Evolutionary conservation across 306 rosid species (phyloP).

Genomic region (Prunus kanzakura): DNA sequence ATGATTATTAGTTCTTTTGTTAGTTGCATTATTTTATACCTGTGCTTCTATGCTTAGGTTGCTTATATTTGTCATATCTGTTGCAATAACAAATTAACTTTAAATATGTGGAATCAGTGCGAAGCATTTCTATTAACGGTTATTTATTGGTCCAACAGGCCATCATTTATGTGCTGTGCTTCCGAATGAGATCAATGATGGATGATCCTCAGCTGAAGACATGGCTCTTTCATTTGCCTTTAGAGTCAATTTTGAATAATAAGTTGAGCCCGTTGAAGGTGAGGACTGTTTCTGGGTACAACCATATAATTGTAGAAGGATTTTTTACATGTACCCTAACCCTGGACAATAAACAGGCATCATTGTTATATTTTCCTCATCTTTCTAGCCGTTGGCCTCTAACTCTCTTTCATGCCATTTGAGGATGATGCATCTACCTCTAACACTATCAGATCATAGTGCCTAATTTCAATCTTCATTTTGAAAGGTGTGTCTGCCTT

Average conservation of each 20-base stretch:
- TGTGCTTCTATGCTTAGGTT: neutral
- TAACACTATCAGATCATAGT: neutral
- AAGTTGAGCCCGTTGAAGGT: slow-evolving; percentile 75
- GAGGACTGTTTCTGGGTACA: slow-evolving; percentile 12
- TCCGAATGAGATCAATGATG: slow-evolving; percentile 75
- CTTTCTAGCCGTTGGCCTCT: slow-evolving; percentile 1
- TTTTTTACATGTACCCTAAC: neutral
- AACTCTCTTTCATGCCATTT: neutral
- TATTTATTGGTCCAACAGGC: slow-evolving; percentile 43
- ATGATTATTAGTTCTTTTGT: too few relatives aligned
- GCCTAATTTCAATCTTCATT: slow-evolving; percentile 15
- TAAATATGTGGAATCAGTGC: neutral
- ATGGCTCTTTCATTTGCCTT: slow-evolving; percentile 53
- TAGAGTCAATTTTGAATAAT: slow-evolving; percentile 58
- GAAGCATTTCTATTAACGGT: neutral
- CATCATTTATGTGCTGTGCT: slow-evolving; percentile 72
- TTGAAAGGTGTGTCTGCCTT: slow-evolving; percentile 78
- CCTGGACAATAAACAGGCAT: neutral
- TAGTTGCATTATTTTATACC: neutral
- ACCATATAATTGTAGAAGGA: neutral
- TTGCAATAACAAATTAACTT: neutral
- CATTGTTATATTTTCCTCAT: neutral
- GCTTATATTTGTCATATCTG: neutral
- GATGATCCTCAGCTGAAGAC: slow-evolving; percentile 49
- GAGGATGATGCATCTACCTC: neutral